Conservation (phyloP, 164 flowering plant species). For the Buxus sempervirens region DNA sequence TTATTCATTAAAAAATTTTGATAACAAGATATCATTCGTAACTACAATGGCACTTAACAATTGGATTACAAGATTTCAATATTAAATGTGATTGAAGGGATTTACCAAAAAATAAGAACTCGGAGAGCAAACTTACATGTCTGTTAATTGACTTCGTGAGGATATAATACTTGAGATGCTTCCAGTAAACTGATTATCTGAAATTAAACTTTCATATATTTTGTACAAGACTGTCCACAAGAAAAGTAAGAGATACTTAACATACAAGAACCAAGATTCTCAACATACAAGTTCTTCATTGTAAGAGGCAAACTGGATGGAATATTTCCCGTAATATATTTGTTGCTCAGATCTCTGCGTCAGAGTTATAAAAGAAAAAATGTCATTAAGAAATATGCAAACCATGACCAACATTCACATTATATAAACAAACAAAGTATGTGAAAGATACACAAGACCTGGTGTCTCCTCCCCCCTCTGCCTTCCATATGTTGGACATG, state of each 20-base stretch:
- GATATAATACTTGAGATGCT: conserved; percentile 72
- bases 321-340: conserved; percentile 77
- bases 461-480: neutral
- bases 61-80: neutral
- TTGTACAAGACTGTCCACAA: neutral
- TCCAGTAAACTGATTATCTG: conserved; percentile 80
- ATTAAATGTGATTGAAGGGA: too few relatives aligned
- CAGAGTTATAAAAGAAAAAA: conserved; percentile 9
- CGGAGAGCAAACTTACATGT: conserved; percentile 44
- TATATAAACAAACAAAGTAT: neutral
- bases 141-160: conserved; percentile 42
- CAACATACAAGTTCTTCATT: conserved; percentile 63
- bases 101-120: too few relatives aligned
- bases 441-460: neutral
- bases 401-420: neutral
- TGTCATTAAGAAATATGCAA: neutral
- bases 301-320: conserved; percentile 73
- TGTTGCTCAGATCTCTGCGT: conserved; percentile 77
- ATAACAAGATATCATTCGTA: too few relatives aligned
- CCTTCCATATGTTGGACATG: neutral
- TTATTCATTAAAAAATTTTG: too few relatives aligned
- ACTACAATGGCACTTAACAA: neutral
- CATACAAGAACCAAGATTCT: neutral
- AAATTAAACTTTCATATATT: conserved; percentile 71
- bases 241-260: neutral